These are phyloP conservation scores for Besnoitia besnoiti DNA, from an alignment of 169 alveolate species.

Conservation along the genomic window DNA sequence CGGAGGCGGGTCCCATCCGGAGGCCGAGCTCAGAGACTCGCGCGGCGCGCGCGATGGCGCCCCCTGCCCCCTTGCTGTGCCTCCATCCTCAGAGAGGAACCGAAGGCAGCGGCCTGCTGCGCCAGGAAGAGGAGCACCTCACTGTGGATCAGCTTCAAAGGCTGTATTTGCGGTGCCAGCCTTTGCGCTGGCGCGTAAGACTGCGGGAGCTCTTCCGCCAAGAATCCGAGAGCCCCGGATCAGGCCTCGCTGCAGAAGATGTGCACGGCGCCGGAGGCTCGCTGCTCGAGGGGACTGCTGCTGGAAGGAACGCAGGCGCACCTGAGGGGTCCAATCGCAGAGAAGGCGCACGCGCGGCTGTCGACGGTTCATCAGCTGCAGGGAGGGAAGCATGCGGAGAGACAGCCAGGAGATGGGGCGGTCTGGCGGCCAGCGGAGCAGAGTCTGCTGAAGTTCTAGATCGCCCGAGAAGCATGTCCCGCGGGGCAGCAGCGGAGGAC, in stretches of 20 bases:
- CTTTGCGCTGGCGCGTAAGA: conserved; percentile 21
- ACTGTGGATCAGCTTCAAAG: conserved; percentile 9
- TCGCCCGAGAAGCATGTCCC: too few relatives aligned
- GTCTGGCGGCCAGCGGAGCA: too few relatives aligned
- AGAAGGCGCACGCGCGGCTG: too few relatives aligned
- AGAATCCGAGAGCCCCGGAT: background rate
- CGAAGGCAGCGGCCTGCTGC: background rate
- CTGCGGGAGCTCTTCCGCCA: conserved; percentile 3
- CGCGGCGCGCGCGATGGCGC: background rate
- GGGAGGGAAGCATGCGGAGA: too few relatives aligned
- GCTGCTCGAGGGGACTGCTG: too few relatives aligned
- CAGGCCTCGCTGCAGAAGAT: background rate
- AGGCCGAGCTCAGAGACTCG: background rate
- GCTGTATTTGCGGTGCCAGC: conserved; percentile 21
- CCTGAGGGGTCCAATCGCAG: too few relatives aligned
- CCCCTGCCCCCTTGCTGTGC: background rate
- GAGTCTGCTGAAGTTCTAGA: too few relatives aligned
- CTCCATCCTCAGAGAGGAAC: background rate
- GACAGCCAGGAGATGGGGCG: too few relatives aligned
- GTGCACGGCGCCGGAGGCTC: background rate
- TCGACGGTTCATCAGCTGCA: too few relatives aligned
- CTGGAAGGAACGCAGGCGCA: too few relatives aligned
- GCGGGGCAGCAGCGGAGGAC: too few relatives aligned
- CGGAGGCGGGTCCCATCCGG: background rate
- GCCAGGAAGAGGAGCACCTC: background rate